Percentiles rank a stretch among this genome's conserved stretches.
Evolutionary conservation across 2,329 filamentous ascomycete species (phyloP).

Genomic region (Pestalotiopsis sp.): DNA sequence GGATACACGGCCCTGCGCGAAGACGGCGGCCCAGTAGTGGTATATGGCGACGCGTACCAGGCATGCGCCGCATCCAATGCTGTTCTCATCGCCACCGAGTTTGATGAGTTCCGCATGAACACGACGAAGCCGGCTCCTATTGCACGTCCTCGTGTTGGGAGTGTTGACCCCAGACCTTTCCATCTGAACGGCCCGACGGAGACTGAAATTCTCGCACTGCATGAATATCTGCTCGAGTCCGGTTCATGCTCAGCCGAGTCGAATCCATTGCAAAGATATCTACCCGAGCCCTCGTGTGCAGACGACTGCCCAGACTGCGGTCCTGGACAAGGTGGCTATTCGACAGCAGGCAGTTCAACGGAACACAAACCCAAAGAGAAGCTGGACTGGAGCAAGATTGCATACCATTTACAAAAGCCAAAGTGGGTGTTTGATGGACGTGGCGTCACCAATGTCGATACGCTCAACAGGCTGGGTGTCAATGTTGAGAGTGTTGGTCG

Average conservation of each 20-base stretch:
- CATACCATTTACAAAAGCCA: constrained; percentile 52
- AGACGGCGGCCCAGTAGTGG: constrained; percentile 46
- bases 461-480: constrained; percentile 53
- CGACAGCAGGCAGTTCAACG: constrained; percentile 45
- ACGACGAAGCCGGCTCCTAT: not conserved
- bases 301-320: constrained; percentile 54
- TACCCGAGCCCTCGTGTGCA: constrained; percentile 46
- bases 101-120: constrained; percentile 43
- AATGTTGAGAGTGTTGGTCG: constrained; percentile 56
- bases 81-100: constrained; percentile 58
- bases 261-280: constrained; percentile 51
- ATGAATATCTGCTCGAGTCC: constrained; percentile 47
- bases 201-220: constrained; percentile 49
- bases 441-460: constrained; percentile 51
- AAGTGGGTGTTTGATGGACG: constrained; percentile 62
- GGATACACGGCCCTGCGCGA: constrained; percentile 31
- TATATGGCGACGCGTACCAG: constrained; percentile 51
- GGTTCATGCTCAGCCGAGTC: constrained; percentile 21
- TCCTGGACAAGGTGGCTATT: constrained; percentile 42
- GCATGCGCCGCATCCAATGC: constrained; percentile 53
- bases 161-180: constrained; percentile 54
- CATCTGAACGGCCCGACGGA: constrained; percentile 37
- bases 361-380: constrained; percentile 50
- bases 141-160: not conserved
- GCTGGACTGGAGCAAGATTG: constrained; percentile 55